Evolutionary conservation across 2,329 filamentous ascomycete species (phyloP).

Genomic region (Pseudogymnoascus sp.): DNA sequence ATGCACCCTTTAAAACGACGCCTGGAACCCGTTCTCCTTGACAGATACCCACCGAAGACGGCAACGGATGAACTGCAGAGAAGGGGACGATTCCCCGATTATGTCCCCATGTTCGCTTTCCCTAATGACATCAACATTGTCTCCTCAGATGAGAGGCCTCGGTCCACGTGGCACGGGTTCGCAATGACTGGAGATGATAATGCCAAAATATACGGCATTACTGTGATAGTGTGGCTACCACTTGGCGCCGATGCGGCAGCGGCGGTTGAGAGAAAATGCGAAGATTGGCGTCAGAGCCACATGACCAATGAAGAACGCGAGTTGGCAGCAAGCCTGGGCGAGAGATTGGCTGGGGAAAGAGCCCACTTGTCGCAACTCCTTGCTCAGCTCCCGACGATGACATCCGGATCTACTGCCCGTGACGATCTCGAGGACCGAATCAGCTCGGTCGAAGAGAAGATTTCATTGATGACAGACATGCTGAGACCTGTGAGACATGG

Average conservation of each 20-base stretch:
- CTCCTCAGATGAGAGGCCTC: slow-evolving; percentile 84
- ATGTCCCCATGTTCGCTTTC: slow-evolving; percentile 98
- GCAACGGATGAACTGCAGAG: slow-evolving; percentile 72
- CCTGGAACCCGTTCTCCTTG: slow-evolving; percentile 92
- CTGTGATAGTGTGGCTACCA: slow-evolving; percentile 86
- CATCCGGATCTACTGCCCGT: slow-evolving; percentile 71
- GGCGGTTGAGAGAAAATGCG: slow-evolving; percentile 72
- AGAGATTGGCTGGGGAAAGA: slow-evolving; percentile 76
- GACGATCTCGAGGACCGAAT: slow-evolving; percentile 90
- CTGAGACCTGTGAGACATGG: slow-evolving; percentile 85
- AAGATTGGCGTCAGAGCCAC: slow-evolving; percentile 74
- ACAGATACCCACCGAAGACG: slow-evolving; percentile 81
- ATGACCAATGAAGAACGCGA: slow-evolving; percentile 90
- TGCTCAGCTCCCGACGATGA: slow-evolving; percentile 69
- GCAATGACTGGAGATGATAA: slow-evolving; percentile 94
- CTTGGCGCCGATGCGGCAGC: slow-evolving; percentile 74
- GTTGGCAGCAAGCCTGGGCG: slow-evolving; percentile 81
- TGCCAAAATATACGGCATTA: slow-evolving; percentile 85
- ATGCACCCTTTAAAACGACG: slow-evolving; percentile 93
- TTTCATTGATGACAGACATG: slow-evolving; percentile 92
- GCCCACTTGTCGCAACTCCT: slow-evolving; percentile 84
- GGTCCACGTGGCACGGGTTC: slow-evolving; percentile 98
- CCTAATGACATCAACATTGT: slow-evolving; percentile 97
- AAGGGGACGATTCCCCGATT: slow-evolving; percentile 86
- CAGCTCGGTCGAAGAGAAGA: slow-evolving; percentile 93